phyloP scores from a whole-genome alignment of 441 rosid species.

The Populus hybrid region DNA sequence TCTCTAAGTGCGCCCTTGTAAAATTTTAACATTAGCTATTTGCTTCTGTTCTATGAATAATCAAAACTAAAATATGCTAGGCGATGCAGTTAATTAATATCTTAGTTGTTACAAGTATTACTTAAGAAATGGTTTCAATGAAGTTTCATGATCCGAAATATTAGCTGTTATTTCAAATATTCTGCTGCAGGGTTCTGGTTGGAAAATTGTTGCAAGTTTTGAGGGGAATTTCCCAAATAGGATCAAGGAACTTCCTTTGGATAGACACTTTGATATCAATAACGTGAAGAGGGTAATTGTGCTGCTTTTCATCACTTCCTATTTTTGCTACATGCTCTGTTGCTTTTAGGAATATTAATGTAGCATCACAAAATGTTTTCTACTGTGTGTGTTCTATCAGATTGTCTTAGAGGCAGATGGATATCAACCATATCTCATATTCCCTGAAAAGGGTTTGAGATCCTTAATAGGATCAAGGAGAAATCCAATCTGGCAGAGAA shows the following conservation, averaged over 20 bases:
- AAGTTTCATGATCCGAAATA: neutral
- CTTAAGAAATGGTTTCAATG: neutral
- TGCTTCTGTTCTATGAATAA: neutral
- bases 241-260: conserved; percentile 91
- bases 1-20: neutral
- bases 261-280: conserved; percentile 82
- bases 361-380: conserved; percentile 1
- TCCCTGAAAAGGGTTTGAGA: no score
- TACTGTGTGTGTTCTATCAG: conserved; percentile 33
- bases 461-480: conserved; percentile 32
- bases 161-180: neutral
- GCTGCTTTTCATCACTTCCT: conserved; percentile 17
- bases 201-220: conserved; percentile 95
- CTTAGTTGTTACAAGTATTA: conserved; percentile 32
- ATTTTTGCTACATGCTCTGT: conserved; percentile 19
- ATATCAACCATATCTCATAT: conserved; percentile 96
- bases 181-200: conserved; percentile 76
- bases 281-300: conserved; percentile 81
- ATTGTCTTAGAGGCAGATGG: conserved; percentile 96
- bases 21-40: neutral
- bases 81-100: neutral
- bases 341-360: conserved; percentile 9
- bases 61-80: neutral
- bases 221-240: conserved; percentile 92
- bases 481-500: conserved; percentile 67